A percentile compares a stretch with the other conserved stretches of the same genome.
Evolutionary conservation across 257 asterid genomes (phyloP).

Genomic region (Ligustrum vulgare): DNA sequence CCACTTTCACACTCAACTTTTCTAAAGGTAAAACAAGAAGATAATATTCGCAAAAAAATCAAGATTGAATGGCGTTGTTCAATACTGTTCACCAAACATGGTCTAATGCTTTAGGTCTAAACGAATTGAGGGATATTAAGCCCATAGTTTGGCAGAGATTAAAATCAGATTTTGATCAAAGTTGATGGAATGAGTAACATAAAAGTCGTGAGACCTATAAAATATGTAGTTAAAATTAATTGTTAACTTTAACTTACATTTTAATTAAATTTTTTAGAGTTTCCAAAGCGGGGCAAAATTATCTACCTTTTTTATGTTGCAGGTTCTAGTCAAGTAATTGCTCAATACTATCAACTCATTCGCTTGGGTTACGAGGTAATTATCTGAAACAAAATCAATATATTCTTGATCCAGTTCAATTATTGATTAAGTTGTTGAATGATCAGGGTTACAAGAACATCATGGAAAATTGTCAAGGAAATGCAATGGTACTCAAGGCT

Average conservation of each 20-base stretch:
- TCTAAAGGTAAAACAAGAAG: constrained; percentile 57
- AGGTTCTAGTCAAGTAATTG: constrained; percentile 91
- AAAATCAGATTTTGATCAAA: too few species aligned
- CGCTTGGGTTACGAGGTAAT: constrained; percentile 77
- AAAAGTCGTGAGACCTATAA: too few species aligned
- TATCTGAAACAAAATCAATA: neutral
- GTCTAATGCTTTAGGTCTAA: neutral
- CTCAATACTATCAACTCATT: constrained; percentile 84
- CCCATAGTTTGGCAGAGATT: too few species aligned
- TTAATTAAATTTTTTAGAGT: too few species aligned
- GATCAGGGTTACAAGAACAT: constrained; percentile 68
- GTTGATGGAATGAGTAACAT: too few species aligned
- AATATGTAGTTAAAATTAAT: too few species aligned
- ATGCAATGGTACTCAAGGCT: constrained; percentile 59
- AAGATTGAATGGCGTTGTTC: neutral
- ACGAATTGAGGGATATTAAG: neutral
- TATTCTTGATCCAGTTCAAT: neutral
- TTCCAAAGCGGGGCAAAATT: neutral
- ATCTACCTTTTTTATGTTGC: constrained; percentile 5
- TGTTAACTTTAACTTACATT: too few species aligned
- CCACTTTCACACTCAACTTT: constrained; percentile 93
- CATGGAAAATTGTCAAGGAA: constrained; percentile 85
- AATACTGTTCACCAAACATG: neutral
- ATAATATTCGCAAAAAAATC: neutral
- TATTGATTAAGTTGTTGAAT: neutral